phyloP scores from a whole-genome alignment of 768 basidiomycete species.

The Rhizopogon salebrosus region DNA sequence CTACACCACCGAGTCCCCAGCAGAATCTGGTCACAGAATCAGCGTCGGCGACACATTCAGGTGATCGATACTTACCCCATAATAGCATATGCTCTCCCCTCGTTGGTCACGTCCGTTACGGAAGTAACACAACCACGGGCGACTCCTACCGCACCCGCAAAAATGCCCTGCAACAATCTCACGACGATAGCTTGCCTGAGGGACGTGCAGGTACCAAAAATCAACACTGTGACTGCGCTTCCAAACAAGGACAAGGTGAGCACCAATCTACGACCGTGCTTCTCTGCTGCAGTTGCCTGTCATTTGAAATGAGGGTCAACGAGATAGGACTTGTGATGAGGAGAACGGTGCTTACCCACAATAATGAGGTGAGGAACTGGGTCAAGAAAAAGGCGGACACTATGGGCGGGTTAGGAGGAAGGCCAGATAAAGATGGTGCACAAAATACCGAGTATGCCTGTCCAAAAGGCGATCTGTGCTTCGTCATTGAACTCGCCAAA shows the following conservation, averaged over 20 bases:
- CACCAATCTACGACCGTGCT: slow-evolving; percentile 82
- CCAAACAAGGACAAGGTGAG: slow-evolving; percentile 83
- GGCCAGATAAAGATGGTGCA: slow-evolving; percentile 6
- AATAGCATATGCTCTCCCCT: slow-evolving; percentile 91
- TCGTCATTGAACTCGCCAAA: slow-evolving; percentile 72
- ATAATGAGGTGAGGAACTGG: slow-evolving; percentile 89
- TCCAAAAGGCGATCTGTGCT: slow-evolving; percentile 85
- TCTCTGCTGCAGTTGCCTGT: slow-evolving; percentile 89
- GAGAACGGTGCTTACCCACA: slow-evolving; percentile 60
- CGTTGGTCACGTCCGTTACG: slow-evolving; percentile 89
- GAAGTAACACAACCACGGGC: slow-evolving; percentile 84
- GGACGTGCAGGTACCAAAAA: slow-evolving; percentile 74
- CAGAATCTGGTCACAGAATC: slow-evolving; percentile 54
- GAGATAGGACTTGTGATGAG: slow-evolving; percentile 1
- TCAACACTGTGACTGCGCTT: slow-evolving; percentile 69
- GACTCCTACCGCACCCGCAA: slow-evolving; percentile 92
- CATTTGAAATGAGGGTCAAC: slow-evolving; percentile 7
- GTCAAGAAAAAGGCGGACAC: slow-evolving; percentile 89
- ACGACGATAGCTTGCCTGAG: slow-evolving; percentile 79
- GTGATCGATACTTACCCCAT: slow-evolving; percentile 51
- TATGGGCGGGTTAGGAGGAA: slow-evolving; percentile 21
- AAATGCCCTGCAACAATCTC: slow-evolving; percentile 86
- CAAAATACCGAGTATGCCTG: slow-evolving; percentile 71
- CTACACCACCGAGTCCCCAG: slow-evolving; percentile 96
- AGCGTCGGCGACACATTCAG: not conserved